Evolutionary conservation across 2,329 filamentous ascomycete species (phyloP).

Genomic region (Tolypocladium pustulatum): DNA sequence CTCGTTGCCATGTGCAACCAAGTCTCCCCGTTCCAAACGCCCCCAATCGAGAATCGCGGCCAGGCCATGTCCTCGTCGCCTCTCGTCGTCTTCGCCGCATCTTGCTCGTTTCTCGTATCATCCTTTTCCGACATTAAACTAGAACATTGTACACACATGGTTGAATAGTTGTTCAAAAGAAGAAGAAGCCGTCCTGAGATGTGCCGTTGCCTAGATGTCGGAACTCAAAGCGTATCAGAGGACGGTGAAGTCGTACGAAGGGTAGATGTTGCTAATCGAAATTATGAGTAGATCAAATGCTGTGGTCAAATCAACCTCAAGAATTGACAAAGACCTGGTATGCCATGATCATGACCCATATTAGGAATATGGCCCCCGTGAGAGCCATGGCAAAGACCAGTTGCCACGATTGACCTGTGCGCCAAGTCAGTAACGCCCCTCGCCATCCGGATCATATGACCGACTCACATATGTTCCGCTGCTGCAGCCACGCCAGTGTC

Average conservation of each 20-base stretch:
- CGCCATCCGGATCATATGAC: background rate
- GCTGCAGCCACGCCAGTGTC: conserved; percentile 54
- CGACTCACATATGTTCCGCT: conserved; percentile 50
- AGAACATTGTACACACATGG: background rate
- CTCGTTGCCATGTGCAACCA: background rate
- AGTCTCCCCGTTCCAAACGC: background rate
- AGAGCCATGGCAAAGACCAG: conserved; percentile 53
- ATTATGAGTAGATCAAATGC: too few species aligned
- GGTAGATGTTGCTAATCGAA: background rate
- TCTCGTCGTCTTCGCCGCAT: background rate
- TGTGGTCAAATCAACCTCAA: conserved; percentile 5
- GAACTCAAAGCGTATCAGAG: too few species aligned
- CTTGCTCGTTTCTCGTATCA: background rate
- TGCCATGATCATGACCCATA: conserved; percentile 62
- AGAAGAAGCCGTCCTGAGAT: too few species aligned
- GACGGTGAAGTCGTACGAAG: background rate
- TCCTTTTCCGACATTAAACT: background rate
- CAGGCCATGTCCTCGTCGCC: background rate
- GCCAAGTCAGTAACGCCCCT: conserved; percentile 6
- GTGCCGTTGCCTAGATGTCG: background rate
- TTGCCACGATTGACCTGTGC: conserved; percentile 49
- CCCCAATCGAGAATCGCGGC: background rate
- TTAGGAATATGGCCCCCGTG: conserved; percentile 46
- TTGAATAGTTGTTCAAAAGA: background rate
- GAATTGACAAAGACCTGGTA: conserved; percentile 49